Percentiles rank a stretch among this genome's conserved stretches.
Conservation (phyloP, 2,329 filamentous ascomycete genomes). For the Leptographium galeiforme region DNA sequence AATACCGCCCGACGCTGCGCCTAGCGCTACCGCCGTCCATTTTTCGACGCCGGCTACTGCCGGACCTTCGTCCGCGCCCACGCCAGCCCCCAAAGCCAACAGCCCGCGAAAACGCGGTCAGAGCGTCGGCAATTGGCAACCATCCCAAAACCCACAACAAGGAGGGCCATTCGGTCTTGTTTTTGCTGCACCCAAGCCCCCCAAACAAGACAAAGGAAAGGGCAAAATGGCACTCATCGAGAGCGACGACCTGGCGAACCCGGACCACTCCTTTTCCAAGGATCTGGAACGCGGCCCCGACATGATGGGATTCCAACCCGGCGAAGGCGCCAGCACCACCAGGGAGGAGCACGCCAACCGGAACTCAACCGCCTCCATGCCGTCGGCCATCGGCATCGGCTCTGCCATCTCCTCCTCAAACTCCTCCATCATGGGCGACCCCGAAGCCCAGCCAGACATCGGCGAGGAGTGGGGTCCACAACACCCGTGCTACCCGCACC, state of each 20-base stretch:
- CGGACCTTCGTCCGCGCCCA: not conserved
- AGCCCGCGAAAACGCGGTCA: slow-evolving; percentile 17
- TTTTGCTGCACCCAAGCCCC: not conserved
- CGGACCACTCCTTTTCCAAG: slow-evolving; percentile 24
- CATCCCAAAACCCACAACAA: not conserved
- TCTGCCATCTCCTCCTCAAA: slow-evolving; percentile 42
- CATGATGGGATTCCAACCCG: slow-evolving; percentile 13
- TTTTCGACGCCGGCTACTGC: not conserved
- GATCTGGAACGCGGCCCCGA: slow-evolving; percentile 44
- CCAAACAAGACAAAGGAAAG: slow-evolving; percentile 31
- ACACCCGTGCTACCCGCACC: slow-evolving; percentile 87
- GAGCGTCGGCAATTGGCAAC: slow-evolving; percentile 14
- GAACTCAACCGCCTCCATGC: slow-evolving; percentile 33
- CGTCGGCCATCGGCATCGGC: slow-evolving; percentile 40
- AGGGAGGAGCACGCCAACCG: slow-evolving; percentile 10
- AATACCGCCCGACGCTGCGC: slow-evolving; percentile 8
- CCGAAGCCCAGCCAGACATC: slow-evolving; percentile 49
- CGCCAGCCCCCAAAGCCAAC: slow-evolving; percentile 8
- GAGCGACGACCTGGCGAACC: slow-evolving; percentile 20
- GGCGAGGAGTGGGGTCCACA: slow-evolving; percentile 82
- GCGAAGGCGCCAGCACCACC: not conserved
- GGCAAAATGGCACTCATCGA: slow-evolving; percentile 25
- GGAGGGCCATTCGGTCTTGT: slow-evolving; percentile 6
- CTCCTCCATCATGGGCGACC: slow-evolving; percentile 49
- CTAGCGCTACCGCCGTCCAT: not conserved